A percentile compares a stretch with the other conserved stretches of the same genome.
phyloP scores from a whole-genome alignment of 495 filamentous ascomycete genomes.

The Corynascus novoguineensis region DNA sequence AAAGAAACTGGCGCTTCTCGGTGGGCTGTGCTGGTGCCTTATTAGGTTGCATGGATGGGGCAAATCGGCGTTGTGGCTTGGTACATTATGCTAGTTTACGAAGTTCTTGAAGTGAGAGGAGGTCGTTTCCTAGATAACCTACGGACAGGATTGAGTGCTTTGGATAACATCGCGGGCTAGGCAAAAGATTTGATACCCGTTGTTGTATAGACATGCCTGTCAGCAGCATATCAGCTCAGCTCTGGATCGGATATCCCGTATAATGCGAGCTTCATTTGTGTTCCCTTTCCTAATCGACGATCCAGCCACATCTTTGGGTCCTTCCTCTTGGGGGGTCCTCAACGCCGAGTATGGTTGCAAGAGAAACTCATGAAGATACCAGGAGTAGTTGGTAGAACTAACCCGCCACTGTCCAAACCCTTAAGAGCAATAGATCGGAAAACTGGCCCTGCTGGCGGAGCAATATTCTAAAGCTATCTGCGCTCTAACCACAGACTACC shows the following conservation, averaged over 20 bases:
- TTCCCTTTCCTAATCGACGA: too few relatives aligned
- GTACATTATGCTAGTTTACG: background rate
- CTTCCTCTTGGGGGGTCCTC: too few relatives aligned
- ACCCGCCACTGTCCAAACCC: background rate
- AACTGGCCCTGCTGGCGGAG: background rate
- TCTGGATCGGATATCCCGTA: too few relatives aligned
- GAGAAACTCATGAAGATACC: background rate
- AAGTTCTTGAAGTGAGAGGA: background rate
- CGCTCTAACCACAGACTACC: background rate
- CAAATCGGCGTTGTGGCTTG: background rate
- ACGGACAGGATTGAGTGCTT: background rate
- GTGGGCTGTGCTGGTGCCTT: background rate
- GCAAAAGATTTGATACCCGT: background rate
- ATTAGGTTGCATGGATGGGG: slow-evolving; percentile 5
- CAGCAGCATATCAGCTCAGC: background rate
- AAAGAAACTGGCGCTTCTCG: background rate
- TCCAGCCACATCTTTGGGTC: too few relatives aligned
- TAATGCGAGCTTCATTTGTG: too few relatives aligned
- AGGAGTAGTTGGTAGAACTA: background rate
- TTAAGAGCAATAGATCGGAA: background rate
- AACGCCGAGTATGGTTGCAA: too few relatives aligned
- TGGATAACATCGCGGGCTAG: background rate
- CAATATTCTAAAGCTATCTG: slow-evolving; percentile 5
- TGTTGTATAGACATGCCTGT: background rate
- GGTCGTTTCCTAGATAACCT: background rate